Conservation (phyloP, 2,329 filamentous ascomycete species). For the Ceratocystis destructans region DNA sequence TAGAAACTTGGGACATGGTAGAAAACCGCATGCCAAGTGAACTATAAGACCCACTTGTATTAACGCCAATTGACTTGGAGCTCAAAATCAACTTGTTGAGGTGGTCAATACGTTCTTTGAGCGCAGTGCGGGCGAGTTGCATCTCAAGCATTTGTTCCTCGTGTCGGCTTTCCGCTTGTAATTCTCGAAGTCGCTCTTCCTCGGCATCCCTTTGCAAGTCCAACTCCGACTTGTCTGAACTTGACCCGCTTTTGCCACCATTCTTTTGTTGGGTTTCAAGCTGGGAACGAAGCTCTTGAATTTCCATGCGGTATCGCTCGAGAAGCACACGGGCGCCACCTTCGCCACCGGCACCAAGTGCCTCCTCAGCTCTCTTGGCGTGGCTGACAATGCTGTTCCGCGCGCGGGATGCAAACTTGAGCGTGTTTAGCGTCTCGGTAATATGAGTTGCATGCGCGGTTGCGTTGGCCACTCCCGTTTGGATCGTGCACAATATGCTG, state of each 20-base stretch:
- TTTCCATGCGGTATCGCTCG: slow-evolving; percentile 89
- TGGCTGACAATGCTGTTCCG: slow-evolving; percentile 98
- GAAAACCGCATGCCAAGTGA: slow-evolving; percentile 48
- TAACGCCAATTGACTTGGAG: slow-evolving; percentile 91
- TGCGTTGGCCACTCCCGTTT: slow-evolving; percentile 65
- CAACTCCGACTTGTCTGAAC: slow-evolving; percentile 10
- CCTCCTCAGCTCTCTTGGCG: slow-evolving; percentile 87
- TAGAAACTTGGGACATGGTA: slow-evolving; percentile 47
- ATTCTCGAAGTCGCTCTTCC: slow-evolving; percentile 58
- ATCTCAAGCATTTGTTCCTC: slow-evolving; percentile 98
- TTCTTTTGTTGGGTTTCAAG: slow-evolving; percentile 69
- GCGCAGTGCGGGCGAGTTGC: slow-evolving; percentile 85
- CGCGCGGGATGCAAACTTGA: slow-evolving; percentile 91
- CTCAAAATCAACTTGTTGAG: slow-evolving; percentile 88
- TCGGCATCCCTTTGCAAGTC: slow-evolving; percentile 54
- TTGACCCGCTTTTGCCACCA: slow-evolving; percentile 41
- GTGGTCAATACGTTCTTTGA: slow-evolving; percentile 96
- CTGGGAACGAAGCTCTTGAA: slow-evolving; percentile 64
- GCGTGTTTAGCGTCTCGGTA: slow-evolving; percentile 80
- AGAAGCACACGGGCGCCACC: slow-evolving; percentile 74
- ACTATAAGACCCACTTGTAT: slow-evolving; percentile 58
- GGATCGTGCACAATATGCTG: slow-evolving; percentile 93
- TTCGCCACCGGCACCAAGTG: slow-evolving; percentile 65
- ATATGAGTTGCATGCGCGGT: slow-evolving; percentile 63
- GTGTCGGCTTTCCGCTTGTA: slow-evolving; percentile 72